Evolutionary conservation across 176 grass and related monocot genomes (phyloP).

Genomic region (Carex littledalei): DNA sequence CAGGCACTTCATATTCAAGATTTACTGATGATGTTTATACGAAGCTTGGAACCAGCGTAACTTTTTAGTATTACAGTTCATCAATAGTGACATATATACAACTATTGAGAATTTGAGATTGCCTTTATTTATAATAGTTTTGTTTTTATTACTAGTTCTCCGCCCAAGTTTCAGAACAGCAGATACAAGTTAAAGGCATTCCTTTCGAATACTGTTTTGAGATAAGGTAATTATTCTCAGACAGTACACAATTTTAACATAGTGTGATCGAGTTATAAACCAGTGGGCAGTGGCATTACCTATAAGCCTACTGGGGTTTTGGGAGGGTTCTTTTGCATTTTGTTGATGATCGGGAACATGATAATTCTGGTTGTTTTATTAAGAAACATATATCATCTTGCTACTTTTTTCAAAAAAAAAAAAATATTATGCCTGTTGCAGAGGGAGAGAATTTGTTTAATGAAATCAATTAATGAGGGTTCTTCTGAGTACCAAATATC

Average conservation of each 20-base stretch:
- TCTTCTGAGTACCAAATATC: too few species aligned
- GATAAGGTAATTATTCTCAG: constrained; percentile 8
- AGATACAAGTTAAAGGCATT: constrained; percentile 15
- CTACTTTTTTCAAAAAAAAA: neutral
- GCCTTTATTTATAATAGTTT: neutral
- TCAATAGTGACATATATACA: neutral
- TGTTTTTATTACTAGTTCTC: neutral
- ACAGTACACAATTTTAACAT: neutral
- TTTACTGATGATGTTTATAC: constrained; percentile 51
- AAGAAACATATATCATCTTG: too few species aligned
- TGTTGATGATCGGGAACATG: too few species aligned
- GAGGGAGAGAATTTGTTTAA: too few species aligned
- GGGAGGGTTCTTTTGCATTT: too few species aligned
- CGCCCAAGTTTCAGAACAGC: constrained; percentile 5
- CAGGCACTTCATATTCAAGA: constrained; percentile 58
- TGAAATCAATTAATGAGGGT: too few species aligned
- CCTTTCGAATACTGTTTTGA: constrained; percentile 45
- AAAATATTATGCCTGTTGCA: too few species aligned
- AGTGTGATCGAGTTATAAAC: neutral
- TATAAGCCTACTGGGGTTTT: too few species aligned
- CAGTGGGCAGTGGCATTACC: too few species aligned
- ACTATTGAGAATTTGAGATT: neutral
- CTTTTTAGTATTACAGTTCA: neutral
- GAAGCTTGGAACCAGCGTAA: constrained; percentile 30
- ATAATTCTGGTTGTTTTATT: too few species aligned